These are phyloP conservation scores for Lentinula guzmanii DNA, from an alignment of 768 basidiomycete genomes.

Conservation along the genomic window DNA sequence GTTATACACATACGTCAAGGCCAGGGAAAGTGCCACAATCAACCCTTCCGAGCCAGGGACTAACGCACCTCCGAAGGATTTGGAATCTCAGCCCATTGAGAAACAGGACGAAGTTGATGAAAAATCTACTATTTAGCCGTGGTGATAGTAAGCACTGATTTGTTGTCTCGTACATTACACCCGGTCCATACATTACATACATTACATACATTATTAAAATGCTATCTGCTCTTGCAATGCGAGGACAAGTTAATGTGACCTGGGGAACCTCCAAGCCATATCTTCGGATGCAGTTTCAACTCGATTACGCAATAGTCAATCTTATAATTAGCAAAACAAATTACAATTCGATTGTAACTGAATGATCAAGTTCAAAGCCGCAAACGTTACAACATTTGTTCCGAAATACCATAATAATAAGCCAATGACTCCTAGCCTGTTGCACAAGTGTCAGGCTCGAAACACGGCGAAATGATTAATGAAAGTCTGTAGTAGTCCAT, in stretches of 20 bases:
- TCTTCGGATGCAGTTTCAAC: not conserved
- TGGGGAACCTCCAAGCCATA: not conserved
- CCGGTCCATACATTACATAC: too few relatives aligned
- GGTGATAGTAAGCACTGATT: too few relatives aligned
- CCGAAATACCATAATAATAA: too few relatives aligned
- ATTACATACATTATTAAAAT: too few relatives aligned
- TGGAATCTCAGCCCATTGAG: not conserved
- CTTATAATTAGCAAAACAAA: too few relatives aligned
- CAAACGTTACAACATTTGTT: too few relatives aligned
- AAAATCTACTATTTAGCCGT: not conserved
- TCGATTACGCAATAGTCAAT: too few relatives aligned
- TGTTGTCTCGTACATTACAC: too few relatives aligned
- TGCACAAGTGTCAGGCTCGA: not conserved
- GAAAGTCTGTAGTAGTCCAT: not conserved
- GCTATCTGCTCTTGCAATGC: too few relatives aligned
- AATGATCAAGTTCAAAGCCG: too few relatives aligned
- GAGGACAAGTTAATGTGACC: not conserved
- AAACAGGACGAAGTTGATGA: not conserved
- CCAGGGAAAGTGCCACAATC: conserved; percentile 32
- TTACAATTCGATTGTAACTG: too few relatives aligned
- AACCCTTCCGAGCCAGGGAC: conserved; percentile 5
- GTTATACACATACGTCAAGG: conserved; percentile 62
- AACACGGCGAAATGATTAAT: not conserved
- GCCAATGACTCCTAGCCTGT: too few relatives aligned
- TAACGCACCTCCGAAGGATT: not conserved